Evolutionary conservation across 1,139 yeast genomes (phyloP).

Genomic region (Yamadazyma siamensis): DNA sequence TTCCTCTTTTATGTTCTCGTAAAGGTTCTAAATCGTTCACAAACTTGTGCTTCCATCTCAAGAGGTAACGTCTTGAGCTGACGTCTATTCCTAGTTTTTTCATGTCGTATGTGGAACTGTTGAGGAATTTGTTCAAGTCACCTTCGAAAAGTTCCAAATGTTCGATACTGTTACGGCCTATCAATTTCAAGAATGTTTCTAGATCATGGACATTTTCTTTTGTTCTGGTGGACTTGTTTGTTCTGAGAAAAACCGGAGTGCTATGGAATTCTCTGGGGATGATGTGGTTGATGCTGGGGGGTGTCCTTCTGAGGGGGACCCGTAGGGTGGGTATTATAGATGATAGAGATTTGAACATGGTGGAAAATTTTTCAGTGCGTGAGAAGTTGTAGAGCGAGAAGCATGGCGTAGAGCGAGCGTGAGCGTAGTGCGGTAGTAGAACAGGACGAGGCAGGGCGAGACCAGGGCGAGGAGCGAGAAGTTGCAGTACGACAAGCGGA

Average conservation of each 20-base stretch:
- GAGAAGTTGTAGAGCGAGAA: too few relatives aligned
- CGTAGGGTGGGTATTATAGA: slow-evolving; percentile 6
- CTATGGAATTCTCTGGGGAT: slow-evolving; percentile 10
- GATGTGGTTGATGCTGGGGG: not conserved
- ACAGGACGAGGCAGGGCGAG: too few relatives aligned
- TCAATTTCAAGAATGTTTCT: slow-evolving; percentile 61
- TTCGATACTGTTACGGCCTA: slow-evolving; percentile 74
- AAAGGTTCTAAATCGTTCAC: slow-evolving; percentile 57
- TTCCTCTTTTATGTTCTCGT: slow-evolving; percentile 59
- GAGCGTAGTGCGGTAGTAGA: too few relatives aligned
- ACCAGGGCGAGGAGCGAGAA: too few relatives aligned
- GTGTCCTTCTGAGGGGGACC: not conserved
- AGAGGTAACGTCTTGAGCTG: slow-evolving; percentile 63
- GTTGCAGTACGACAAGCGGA: too few relatives aligned
- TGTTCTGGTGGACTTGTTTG: slow-evolving; percentile 42
- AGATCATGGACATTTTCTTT: slow-evolving; percentile 68
- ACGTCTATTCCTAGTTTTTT: slow-evolving; percentile 81
- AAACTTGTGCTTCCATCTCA: slow-evolving; percentile 49
- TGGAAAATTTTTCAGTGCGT: slow-evolving; percentile 9
- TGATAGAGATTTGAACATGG: slow-evolving; percentile 8
- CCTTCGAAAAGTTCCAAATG: slow-evolving; percentile 68
- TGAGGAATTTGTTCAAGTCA: slow-evolving; percentile 67
- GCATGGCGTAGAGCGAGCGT: too few relatives aligned
- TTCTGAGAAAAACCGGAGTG: slow-evolving; percentile 18
- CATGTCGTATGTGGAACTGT: slow-evolving; percentile 52